Base-by-base conservation (phyloP, 2,329 filamentous ascomycete genomes). In the Neocatenulostroma microsporum region DNA sequence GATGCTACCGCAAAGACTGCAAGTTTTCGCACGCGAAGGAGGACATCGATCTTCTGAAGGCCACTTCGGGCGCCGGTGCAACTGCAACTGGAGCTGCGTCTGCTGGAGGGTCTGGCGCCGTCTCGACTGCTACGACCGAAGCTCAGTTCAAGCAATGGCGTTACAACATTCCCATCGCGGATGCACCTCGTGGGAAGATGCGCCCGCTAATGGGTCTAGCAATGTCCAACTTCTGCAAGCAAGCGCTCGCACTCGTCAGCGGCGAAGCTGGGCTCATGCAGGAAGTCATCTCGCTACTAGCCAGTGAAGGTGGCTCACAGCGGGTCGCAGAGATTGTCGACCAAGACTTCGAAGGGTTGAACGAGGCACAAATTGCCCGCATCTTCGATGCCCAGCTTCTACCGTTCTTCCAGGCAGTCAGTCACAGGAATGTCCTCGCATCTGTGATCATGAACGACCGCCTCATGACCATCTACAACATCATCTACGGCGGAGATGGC, bases 381-480 rank as follows among this genome's bases (percentile, higher is more conserved):
- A 11, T 40, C 12, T 40, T 53, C 4, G 49, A 56, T 17, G 21
- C 30, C 11, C 46, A 59, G 36, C 49, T 64, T 18, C 42, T 67
- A 10, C 65, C 65, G 0, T 62, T 71, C 34, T 52, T 69, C 23
- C 47, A 56, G 30, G 60, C 56, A 5, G 53, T 71, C 20, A 61
- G 65, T 1, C 54, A 68, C 41, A 50, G 57, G 0, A 55, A 62
- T 24, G 56, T 70, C 2, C 45, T 66, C 17, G 55, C 55, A 5
- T 70, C 66, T 1, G 40, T 65, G 9, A 49, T 68, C 2, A 44
- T 70, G 4, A 63, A 70, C 40, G 51, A 56, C 11, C 50, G 59
- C 2, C 51, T 69, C 10, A 61, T 57, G 13, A 67, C 58, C 3
- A 61, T 72, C 17, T 68, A 62, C 50, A 68, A 60, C 21, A 60